Conservation (phyloP, 208 protist species). For the Leptomonas pyrrhocoris region DNA sequence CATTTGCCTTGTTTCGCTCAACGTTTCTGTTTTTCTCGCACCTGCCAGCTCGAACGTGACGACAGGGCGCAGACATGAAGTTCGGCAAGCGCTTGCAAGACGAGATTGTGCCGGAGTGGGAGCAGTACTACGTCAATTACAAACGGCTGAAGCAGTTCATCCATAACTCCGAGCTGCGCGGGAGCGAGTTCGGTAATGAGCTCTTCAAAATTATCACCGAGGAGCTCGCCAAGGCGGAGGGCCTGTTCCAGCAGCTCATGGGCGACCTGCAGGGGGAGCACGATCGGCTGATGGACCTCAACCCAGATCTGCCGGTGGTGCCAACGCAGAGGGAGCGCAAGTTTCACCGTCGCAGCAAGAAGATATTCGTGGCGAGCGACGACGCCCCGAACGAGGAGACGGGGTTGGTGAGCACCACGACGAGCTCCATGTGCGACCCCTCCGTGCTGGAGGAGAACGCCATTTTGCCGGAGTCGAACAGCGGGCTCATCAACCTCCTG, state of each 20-base stretch:
- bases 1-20: not conserved
- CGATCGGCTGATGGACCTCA: constrained; percentile 68
- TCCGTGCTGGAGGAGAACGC: constrained; percentile 36
- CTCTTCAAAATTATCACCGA: constrained; percentile 76
- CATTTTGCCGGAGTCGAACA: constrained; percentile 4
- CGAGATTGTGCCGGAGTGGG: constrained; percentile 85
- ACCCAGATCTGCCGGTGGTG: constrained; percentile 50
- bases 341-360: constrained; percentile 63
- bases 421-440: constrained; percentile 44
- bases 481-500: constrained; percentile 39
- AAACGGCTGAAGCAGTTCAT: constrained; percentile 89
- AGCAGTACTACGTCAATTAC: constrained; percentile 88
- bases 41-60: not conserved
- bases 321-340: constrained; percentile 35
- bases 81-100: constrained; percentile 90
- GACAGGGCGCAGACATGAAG: constrained; percentile 62
- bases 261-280: constrained; percentile 72
- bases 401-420: constrained; percentile 23
- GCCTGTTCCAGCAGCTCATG: constrained; percentile 76
- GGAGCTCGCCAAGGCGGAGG: constrained; percentile 77
- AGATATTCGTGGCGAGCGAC: constrained; percentile 8
- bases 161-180: constrained; percentile 67
- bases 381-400: constrained; percentile 43
- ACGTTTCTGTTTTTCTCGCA: not conserved
- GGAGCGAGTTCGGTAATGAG: constrained; percentile 73